phyloP scores from a whole-genome alignment of 176 grass and related monocot species.

The Pontederia crassipes region DNA sequence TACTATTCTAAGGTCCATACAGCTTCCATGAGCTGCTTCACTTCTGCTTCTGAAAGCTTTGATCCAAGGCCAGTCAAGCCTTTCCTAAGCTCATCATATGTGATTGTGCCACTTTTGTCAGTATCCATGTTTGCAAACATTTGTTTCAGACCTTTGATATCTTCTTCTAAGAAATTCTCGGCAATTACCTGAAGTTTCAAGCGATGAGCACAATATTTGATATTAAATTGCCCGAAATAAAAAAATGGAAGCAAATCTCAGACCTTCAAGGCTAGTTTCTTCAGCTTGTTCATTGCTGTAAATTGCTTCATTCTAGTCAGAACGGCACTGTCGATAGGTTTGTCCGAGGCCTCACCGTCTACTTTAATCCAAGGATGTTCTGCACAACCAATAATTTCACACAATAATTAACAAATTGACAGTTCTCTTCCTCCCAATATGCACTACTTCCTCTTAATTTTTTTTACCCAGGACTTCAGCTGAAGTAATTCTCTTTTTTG shows the following conservation, averaged over 20 bases:
- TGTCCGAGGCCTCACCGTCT: slow-evolving; percentile 56
- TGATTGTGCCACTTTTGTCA: slow-evolving; percentile 78
- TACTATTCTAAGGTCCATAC: slow-evolving; percentile 20
- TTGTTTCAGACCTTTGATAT: slow-evolving; percentile 94
- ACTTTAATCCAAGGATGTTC: slow-evolving; percentile 83
- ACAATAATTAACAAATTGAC: not conserved
- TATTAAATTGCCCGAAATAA: not conserved
- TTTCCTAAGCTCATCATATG: slow-evolving; percentile 87
- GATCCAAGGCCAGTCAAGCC: slow-evolving; percentile 83
- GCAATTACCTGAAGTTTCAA: slow-evolving; percentile 58
- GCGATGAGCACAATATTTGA: not conserved
- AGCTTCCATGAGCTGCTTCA: slow-evolving; percentile 93
- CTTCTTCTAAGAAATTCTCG: slow-evolving; percentile 80
- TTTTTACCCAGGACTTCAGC: slow-evolving; percentile 7
- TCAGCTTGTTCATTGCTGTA: slow-evolving; percentile 83
- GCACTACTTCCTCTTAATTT: slow-evolving; percentile 1
- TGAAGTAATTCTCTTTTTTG: slow-evolving; percentile 9
- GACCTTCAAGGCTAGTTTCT: slow-evolving; percentile 83
- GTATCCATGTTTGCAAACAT: slow-evolving; percentile 98
- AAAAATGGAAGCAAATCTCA: not conserved
- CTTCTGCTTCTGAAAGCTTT: slow-evolving; percentile 81
- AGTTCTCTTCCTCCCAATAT: not conserved
- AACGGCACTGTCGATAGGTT: slow-evolving; percentile 87
- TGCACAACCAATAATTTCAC: slow-evolving; percentile 13
- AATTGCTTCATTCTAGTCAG: slow-evolving; percentile 83